A percentile compares a stretch with the other conserved stretches of the same genome.
Evolutionary conservation across 1,139 yeast species (phyloP).

Genomic region (Geotrichum carabidarum): DNA sequence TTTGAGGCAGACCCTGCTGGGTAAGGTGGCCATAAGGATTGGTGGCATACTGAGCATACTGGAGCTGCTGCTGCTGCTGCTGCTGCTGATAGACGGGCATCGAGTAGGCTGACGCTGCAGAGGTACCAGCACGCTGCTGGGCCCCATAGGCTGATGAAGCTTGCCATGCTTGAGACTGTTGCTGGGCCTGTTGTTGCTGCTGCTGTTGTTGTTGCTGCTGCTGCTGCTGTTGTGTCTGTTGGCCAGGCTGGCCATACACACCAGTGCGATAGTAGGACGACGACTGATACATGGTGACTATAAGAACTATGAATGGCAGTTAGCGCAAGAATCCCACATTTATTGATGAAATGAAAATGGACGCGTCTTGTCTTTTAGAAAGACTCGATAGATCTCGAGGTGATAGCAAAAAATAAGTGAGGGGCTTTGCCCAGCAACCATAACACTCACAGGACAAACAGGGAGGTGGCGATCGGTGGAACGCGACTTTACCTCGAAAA

Average conservation of each 20-base stretch:
- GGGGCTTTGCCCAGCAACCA: too few relatives aligned
- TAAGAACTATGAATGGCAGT: too few relatives aligned
- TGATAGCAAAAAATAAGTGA: too few relatives aligned
- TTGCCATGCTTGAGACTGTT: slow-evolving; percentile 4
- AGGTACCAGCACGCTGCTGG: slow-evolving; percentile 3
- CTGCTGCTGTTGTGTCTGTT: slow-evolving; percentile 2
- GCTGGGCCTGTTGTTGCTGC: neutral
- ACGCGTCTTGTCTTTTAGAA: too few relatives aligned
- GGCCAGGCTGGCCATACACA: slow-evolving; percentile 5
- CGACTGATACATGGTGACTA: neutral
- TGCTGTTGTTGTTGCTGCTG: slow-evolving; percentile 2
- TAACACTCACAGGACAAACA: too few relatives aligned
- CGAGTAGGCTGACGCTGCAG: neutral
- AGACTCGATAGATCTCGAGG: too few relatives aligned
- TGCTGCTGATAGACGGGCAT: slow-evolving; percentile 4
- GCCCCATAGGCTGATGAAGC: neutral
- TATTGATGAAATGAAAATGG: too few relatives aligned
- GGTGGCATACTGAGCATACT: neutral
- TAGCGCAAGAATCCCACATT: too few relatives aligned
- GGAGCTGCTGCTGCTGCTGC: slow-evolving; percentile 5
- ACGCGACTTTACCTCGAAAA: too few relatives aligned
- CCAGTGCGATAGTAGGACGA: neutral
- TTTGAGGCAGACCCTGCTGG: neutral
- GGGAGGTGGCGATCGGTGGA: too few relatives aligned
- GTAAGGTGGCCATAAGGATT: neutral